Conservation (phyloP, 805 yeast species). For the Starmera pachycereana region DNA sequence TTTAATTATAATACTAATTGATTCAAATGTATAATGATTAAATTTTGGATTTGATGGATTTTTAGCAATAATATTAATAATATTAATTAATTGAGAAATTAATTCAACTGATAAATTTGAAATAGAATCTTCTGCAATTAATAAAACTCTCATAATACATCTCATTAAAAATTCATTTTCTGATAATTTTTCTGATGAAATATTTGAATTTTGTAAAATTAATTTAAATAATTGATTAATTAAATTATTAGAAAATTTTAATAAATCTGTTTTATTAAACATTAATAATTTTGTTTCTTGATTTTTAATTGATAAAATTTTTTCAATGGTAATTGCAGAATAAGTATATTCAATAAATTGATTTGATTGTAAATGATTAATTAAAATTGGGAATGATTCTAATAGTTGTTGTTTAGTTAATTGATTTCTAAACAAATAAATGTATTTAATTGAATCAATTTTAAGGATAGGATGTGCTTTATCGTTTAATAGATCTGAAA, state of each 20-base stretch:
- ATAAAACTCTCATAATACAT: slow-evolving; percentile 72
- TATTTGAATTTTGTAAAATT: slow-evolving; percentile 41
- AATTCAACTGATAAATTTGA: slow-evolving; percentile 31
- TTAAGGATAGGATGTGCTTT: slow-evolving; percentile 66
- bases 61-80: slow-evolving; percentile 60
- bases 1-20: slow-evolving; percentile 67
- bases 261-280: slow-evolving; percentile 65
- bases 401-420: slow-evolving; percentile 74
- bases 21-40: slow-evolving; percentile 83
- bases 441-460: slow-evolving; percentile 89
- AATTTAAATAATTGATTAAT: slow-evolving; percentile 57
- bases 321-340: slow-evolving; percentile 87
- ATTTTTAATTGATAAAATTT: slow-evolving; percentile 69
- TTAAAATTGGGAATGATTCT: slow-evolving; percentile 70
- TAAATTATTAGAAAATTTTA: slow-evolving; percentile 49
- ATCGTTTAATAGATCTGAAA: slow-evolving; percentile 61
- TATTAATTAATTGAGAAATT: slow-evolving; percentile 56
- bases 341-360: slow-evolving; percentile 86
- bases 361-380: slow-evolving; percentile 52
- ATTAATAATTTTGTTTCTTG: slow-evolving; percentile 41
- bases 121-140: slow-evolving; percentile 62
- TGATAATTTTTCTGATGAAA: slow-evolving; percentile 80
- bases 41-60: slow-evolving; percentile 96
- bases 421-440: slow-evolving; percentile 86
- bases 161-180: slow-evolving; percentile 93